Conservation (phyloP, 805 yeast genomes). For the Wickerhamiella australiensis region DNA sequence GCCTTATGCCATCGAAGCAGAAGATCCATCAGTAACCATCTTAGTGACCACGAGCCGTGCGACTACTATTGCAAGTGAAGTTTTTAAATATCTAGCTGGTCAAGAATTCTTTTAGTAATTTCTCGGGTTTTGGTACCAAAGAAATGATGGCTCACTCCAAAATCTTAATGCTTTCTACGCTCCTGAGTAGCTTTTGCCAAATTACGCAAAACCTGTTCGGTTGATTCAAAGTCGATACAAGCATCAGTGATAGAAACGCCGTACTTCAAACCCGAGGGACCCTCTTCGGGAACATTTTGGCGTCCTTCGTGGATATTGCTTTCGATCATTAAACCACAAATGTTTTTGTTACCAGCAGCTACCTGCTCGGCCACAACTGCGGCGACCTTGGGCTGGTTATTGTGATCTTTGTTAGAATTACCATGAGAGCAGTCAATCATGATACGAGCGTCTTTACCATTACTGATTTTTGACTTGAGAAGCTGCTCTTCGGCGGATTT, state of each 20-base stretch:
- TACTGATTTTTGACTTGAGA: constrained; percentile 31
- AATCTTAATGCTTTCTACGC: constrained; percentile 42
- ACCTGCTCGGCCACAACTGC: constrained; percentile 67
- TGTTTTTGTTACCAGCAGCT: constrained; percentile 53
- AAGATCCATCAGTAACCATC: too few species aligned
- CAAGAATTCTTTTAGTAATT: too few species aligned
- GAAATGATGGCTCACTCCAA: too few species aligned
- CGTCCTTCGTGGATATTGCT: constrained; percentile 84
- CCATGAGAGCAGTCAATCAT: constrained; percentile 99
- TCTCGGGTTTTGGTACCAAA: too few species aligned
- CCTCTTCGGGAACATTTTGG: constrained; percentile 70
- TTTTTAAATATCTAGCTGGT: too few species aligned
- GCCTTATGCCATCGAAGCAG: too few species aligned
- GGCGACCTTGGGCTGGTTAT: constrained; percentile 87
- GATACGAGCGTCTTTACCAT: constrained; percentile 40
- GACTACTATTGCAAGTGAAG: too few species aligned
- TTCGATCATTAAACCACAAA: constrained; percentile 96
- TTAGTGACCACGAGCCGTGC: too few species aligned
- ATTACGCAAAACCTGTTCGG: constrained; percentile 55
- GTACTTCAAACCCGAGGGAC: constrained; percentile 64
- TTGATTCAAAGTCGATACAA: constrained; percentile 82
- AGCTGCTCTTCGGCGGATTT: constrained; percentile 51
- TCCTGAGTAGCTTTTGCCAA: constrained; percentile 70
- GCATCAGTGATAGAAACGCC: constrained; percentile 98
- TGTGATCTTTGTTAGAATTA: constrained; percentile 80